phyloP scores from a whole-genome alignment of 208 protist species.

The Trypanosoma lewisi region DNA sequence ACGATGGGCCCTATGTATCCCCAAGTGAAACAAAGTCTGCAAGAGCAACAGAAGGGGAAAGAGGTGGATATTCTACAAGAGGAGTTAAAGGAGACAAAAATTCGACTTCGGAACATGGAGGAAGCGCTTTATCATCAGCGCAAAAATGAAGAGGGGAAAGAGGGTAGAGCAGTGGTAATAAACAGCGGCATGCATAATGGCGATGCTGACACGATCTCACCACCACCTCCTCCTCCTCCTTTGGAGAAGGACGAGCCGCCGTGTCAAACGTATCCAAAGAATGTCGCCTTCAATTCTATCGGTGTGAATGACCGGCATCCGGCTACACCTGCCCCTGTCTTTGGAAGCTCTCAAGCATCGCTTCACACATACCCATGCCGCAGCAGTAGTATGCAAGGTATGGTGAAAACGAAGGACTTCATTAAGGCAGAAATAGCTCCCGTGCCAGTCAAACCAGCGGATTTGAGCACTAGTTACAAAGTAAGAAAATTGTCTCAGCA shows the following conservation, averaged over 20 bases:
- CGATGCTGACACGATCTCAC: neutral
- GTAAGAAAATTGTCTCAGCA: neutral
- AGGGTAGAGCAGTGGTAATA: too few species aligned
- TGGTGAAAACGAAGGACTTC: neutral
- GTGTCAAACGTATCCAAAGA: neutral
- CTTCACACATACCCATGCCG: neutral
- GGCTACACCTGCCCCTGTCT: neutral
- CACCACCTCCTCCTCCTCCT: too few species aligned
- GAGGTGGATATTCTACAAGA: conserved; percentile 16
- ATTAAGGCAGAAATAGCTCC: neutral
- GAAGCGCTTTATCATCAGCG: conserved; percentile 1
- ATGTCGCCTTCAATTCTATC: neutral
- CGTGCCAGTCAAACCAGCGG: neutral
- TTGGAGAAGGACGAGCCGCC: neutral
- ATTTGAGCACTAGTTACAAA: neutral
- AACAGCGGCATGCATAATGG: neutral
- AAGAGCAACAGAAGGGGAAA: conserved; percentile 9
- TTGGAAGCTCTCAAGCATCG: neutral
- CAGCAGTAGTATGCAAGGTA: neutral
- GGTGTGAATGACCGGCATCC: neutral
- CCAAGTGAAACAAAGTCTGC: neutral
- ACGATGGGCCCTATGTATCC: neutral
- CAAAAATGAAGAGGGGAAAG: neutral
- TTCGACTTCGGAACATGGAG: conserved; percentile 24
- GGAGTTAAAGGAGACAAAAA: conserved; percentile 20